A percentile compares a stretch with the other conserved stretches of the same genome.
Evolutionary conservation across 345 rosid genomes (phyloP).

Genomic region (Gossypium anomalum): DNA sequence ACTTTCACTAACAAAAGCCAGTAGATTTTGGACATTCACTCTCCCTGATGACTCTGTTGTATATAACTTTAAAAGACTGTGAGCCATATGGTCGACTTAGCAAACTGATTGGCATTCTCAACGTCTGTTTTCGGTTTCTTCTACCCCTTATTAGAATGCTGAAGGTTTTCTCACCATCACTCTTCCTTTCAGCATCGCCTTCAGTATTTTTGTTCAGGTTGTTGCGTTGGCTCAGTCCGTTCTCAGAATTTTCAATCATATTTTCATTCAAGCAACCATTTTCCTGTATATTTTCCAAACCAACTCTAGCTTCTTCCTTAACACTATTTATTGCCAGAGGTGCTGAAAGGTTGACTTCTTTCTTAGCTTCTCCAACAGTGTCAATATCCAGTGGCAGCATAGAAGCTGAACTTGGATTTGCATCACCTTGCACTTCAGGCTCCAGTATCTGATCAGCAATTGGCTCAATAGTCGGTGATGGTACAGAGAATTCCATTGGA

Average conservation of each 20-base stretch:
- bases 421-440: constrained; percentile 34
- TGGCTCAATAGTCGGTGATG: constrained; percentile 63
- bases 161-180: constrained; percentile 71
- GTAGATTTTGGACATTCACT: constrained; percentile 62
- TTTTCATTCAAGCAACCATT: constrained; percentile 29
- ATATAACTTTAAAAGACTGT: constrained; percentile 68
- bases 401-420: constrained; percentile 28
- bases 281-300: constrained; percentile 32
- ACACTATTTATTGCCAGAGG: constrained; percentile 31
- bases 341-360: constrained; percentile 35
- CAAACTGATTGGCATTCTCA: constrained; percentile 89
- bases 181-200: constrained; percentile 33
- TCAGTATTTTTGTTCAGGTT: constrained; percentile 26
- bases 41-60: constrained; percentile 77
- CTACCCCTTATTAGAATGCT: constrained; percentile 89
- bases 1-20: constrained; percentile 31
- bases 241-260: constrained; percentile 25
- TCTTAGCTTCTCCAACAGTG: constrained; percentile 37
- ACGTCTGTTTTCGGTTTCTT: constrained; percentile 78
- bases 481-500: constrained; percentile 61
- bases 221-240: constrained; percentile 26
- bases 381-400: constrained; percentile 52
- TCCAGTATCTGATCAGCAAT: constrained; percentile 45
- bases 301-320: constrained; percentile 29
- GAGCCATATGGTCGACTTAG: constrained; percentile 87